These are phyloP conservation scores for Cornus florida DNA, from an alignment of 148 eudicot species.

Conservation along the genomic window DNA sequence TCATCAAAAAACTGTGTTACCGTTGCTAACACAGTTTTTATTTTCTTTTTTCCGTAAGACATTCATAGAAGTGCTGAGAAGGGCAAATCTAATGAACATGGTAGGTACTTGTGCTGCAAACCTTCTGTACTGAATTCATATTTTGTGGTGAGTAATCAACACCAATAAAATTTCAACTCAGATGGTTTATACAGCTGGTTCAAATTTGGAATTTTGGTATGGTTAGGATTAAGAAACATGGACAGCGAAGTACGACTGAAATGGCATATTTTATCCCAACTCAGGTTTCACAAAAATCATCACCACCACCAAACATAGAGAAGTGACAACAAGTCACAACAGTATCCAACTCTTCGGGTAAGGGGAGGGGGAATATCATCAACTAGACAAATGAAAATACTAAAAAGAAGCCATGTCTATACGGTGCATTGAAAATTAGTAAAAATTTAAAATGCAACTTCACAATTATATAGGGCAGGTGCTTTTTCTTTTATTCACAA, in stretches of 20 bases:
- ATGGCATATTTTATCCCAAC: too few species aligned
- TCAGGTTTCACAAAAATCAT: background rate
- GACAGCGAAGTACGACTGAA: background rate
- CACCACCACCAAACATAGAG: background rate
- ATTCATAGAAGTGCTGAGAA: too few species aligned
- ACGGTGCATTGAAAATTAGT: background rate
- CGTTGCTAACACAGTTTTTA: too few species aligned
- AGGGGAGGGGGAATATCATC: too few species aligned
- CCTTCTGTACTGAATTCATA: background rate
- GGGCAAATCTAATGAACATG: background rate
- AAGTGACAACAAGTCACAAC: background rate
- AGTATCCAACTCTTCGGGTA: too few species aligned
- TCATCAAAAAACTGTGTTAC: too few species aligned
- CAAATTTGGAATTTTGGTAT: background rate
- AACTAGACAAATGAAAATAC: too few species aligned
- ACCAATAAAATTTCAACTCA: background rate
- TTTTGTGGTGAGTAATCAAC: background rate
- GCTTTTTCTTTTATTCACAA: constrained; percentile 2
- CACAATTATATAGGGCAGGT: background rate
- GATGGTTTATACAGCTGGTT: background rate
- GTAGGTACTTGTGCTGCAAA: background rate
- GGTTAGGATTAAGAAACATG: background rate
- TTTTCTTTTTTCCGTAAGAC: too few species aligned
- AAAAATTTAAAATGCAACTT: background rate
- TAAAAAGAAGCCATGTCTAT: background rate